Conservation (phyloP, 2,329 filamentous ascomycete genomes). For the Penicillium rolfsii region DNA sequence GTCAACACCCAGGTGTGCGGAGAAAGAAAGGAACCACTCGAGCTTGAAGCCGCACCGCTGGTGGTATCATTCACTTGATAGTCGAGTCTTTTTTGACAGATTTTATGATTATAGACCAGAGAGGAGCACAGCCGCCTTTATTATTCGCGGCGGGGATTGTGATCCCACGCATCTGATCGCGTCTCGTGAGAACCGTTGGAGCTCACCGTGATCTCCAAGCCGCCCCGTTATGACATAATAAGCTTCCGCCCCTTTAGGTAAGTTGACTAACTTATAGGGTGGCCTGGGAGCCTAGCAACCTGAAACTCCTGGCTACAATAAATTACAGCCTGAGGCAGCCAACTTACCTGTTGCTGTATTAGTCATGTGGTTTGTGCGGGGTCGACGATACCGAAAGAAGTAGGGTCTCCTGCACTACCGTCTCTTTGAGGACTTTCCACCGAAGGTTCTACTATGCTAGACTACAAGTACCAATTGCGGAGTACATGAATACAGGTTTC, state of each 20-base stretch:
- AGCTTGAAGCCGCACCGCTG: not conserved
- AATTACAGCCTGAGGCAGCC: not conserved
- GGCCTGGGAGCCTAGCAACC: not conserved
- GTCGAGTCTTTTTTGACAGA: not conserved
- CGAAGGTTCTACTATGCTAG: not conserved
- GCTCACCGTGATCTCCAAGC: constrained; percentile 10
- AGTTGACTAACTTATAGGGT: no score
- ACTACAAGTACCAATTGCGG: not conserved
- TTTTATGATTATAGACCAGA: not conserved
- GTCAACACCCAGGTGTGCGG: constrained; percentile 16
- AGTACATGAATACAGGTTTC: not conserved
- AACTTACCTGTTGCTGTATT: not conserved
- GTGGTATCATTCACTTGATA: not conserved
- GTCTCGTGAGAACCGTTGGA: constrained; percentile 9
- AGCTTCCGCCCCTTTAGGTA: not conserved
- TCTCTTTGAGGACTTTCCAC: not conserved
- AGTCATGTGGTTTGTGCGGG: constrained; percentile 9
- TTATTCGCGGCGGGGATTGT: not conserved
- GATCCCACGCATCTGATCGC: constrained; percentile 20
- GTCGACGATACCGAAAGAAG: not conserved
- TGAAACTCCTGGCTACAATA: not conserved
- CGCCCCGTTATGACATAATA: constrained; percentile 24
- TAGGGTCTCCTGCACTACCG: not conserved
- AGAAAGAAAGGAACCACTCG: constrained; percentile 11
- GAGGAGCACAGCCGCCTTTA: not conserved